These are phyloP conservation scores for Serendipita indica DNA, from an alignment of 768 basidiomycete species.

Conservation along the genomic window DNA sequence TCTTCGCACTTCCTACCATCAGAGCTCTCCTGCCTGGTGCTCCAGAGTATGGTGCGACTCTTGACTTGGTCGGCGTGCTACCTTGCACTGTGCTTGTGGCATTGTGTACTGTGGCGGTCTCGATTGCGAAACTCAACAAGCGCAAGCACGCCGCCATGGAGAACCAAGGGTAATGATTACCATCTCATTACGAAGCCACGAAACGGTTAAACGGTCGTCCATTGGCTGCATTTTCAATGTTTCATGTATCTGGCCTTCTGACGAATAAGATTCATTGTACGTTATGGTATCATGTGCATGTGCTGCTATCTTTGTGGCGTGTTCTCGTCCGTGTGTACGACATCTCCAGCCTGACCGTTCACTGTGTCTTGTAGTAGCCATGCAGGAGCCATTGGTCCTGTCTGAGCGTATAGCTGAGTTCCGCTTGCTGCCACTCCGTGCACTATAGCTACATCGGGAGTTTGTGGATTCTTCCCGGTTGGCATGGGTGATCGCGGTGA, in stretches of 20 bases:
- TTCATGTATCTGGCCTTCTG: too few species aligned
- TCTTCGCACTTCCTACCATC: neutral
- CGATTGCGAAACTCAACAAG: too few species aligned
- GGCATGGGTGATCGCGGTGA: neutral
- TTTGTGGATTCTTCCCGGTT: neutral
- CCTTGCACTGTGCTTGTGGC: neutral
- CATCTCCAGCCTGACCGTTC: neutral
- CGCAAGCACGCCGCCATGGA: too few species aligned
- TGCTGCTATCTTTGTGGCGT: too few species aligned
- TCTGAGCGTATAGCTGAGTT: slow-evolving; percentile 5
- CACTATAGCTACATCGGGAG: neutral
- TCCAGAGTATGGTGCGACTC: neutral
- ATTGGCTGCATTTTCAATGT: too few species aligned
- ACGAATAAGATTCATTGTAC: too few species aligned
- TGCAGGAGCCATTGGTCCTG: slow-evolving; percentile 6
- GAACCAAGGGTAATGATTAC: too few species aligned
- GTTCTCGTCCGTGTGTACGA: too few species aligned
- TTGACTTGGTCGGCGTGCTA: neutral
- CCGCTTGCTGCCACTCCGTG: slow-evolving; percentile 3
- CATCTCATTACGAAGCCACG: too few species aligned
- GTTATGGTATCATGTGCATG: too few species aligned
- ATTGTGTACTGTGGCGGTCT: too few species aligned
- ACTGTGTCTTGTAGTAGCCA: slow-evolving; percentile 1
- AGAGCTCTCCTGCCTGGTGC: neutral
- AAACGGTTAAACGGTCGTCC: too few species aligned